Base-by-base conservation (phyloP, 805 yeast species). In the Metschnikowia cubensis region DNA sequence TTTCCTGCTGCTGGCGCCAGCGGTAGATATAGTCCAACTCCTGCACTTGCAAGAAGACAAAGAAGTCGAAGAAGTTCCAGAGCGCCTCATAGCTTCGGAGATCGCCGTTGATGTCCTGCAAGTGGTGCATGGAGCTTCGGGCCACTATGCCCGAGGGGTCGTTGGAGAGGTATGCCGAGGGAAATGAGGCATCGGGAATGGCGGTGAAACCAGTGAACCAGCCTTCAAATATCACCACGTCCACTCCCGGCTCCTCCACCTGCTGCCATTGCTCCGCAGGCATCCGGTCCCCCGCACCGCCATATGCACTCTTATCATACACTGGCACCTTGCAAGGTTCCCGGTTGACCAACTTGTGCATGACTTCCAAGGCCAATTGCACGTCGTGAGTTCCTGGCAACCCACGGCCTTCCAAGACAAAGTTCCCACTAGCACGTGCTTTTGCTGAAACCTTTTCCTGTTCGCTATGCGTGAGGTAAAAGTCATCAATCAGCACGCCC, bases 301-400 rank as follows among this genome's bases (percentile, higher is more conserved):
- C 45, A 58, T 70, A 78, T 14, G 73, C 70, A 1, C 95, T 80
- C 64, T 92, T 94, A 62, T 92, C 96, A 66, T 90, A 94, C 6
- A 64, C 56, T 1, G 98, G 97, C 15, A 71, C 60, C n/a, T 43
- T 42, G 1, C 63, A 52, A 11, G 66, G 59, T 29, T 4, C 36
- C 14, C 50, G 35, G 1, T 60, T 51, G 2, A 77, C 61, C 31
- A 68, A 51, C n/a, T 45, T 54, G 47, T 25, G 59, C 36, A 87
- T 55, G 5, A 76, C 64, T 6, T 65, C 56, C 6, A 54, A 42
- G n/a, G 75, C 62, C 13, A 86, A 59, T 0, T 56, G 57, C 15
- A 87, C 60, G 61, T 92, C 97, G 64, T 92, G 99, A 0, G 98
- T 92, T 0, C 97, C 97, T 0, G 98, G 98, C 14, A 88, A 74